Evolutionary conservation across 2,329 filamentous ascomycete genomes (phyloP).

Genomic region (Didymella sp.): DNA sequence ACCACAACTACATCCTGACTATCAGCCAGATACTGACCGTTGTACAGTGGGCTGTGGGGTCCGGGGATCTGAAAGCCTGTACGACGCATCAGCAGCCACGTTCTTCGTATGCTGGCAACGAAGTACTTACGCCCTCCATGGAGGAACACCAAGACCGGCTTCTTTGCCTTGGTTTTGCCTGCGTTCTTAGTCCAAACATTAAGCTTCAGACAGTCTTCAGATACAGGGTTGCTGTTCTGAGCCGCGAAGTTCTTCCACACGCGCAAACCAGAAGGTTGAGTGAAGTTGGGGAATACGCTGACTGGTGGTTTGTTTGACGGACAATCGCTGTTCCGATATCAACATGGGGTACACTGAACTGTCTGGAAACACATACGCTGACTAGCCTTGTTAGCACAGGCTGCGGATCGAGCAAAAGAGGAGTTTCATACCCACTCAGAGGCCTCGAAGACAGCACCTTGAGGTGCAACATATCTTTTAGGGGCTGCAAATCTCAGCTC

Average conservation of each 20-base stretch:
- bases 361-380: constrained; percentile 25
- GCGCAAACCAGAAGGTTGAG: constrained; percentile 31
- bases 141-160: constrained; percentile 40
- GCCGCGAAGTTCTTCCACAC: constrained; percentile 40
- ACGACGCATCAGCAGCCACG: not conserved
- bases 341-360: not conserved
- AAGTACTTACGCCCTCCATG: constrained; percentile 37
- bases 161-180: constrained; percentile 25
- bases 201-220: constrained; percentile 42
- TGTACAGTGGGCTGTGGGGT: constrained; percentile 37
- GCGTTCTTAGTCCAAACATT: constrained; percentile 40
- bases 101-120: not conserved
- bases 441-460: constrained; percentile 32
- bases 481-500: constrained; percentile 45
- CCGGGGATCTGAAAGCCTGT: constrained; percentile 36
- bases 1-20: constrained; percentile 42
- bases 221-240: constrained; percentile 31
- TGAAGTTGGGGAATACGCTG: constrained; percentile 37
- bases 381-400: constrained; percentile 26
- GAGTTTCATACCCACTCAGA: constrained; percentile 30
- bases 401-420: not conserved
- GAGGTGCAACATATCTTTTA: constrained; percentile 33
- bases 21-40: constrained; percentile 37
- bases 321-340: constrained; percentile 29
- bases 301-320: constrained; percentile 33